Evolutionary conservation across 139 green algal genomes (phyloP).

Genomic region (Auxenochlorella protothecoides): DNA sequence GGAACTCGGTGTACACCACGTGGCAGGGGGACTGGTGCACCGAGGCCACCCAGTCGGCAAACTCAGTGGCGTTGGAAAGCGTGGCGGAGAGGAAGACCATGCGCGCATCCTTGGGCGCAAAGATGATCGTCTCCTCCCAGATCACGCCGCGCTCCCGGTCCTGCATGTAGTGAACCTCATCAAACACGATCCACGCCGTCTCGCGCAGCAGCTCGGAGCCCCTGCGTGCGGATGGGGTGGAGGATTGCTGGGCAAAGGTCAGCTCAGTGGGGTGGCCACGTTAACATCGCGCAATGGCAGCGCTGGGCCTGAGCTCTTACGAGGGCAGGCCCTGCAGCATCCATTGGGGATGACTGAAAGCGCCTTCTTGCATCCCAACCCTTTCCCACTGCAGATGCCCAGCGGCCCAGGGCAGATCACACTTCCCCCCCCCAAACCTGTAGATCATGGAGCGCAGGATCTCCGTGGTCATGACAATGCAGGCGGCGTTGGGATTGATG

Average conservation of each 20-base stretch:
- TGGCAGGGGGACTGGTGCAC: constrained; percentile 82
- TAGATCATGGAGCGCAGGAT: constrained; percentile 90
- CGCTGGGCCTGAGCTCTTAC: too few species aligned
- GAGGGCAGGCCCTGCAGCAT: too few species aligned
- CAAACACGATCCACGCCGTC: constrained; percentile 91
- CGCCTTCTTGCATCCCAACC: too few species aligned
- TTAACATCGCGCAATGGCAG: too few species aligned
- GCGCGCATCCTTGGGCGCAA: constrained; percentile 52
- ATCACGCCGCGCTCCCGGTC: constrained; percentile 96
- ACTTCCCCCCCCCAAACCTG: neutral
- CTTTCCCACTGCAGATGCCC: too few species aligned
- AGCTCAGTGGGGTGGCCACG: too few species aligned
- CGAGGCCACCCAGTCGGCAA: constrained; percentile 82
- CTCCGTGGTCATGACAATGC: constrained; percentile 99
- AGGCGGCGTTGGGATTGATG: constrained; percentile 77
- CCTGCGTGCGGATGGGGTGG: neutral
- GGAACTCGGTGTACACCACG: constrained; percentile 92
- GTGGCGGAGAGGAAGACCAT: constrained; percentile 84
- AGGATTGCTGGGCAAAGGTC: too few species aligned
- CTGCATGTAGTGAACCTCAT: constrained; percentile 90
- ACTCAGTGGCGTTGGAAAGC: constrained; percentile 89
- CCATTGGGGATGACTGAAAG: too few species aligned
- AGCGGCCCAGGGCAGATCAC: too few species aligned
- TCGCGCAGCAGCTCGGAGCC: constrained; percentile 82
- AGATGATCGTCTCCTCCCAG: constrained; percentile 99